Conservation (phyloP, 306 rosid genomes). For the Neltuma alba region DNA sequence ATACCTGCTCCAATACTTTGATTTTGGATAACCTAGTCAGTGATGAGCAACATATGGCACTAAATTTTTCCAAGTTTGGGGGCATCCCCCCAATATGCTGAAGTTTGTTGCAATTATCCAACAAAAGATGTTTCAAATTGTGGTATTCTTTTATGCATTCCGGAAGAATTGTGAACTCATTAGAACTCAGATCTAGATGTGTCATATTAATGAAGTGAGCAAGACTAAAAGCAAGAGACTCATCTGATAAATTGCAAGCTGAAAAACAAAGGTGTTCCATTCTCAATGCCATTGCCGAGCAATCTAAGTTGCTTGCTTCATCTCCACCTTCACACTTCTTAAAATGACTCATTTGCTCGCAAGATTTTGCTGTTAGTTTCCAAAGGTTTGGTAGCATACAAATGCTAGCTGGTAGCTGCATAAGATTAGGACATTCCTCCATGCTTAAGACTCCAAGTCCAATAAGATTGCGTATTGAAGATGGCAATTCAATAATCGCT, state of each 20-base stretch:
- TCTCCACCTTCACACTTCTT: neutral
- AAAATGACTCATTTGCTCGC: neutral
- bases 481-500: neutral
- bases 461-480: neutral
- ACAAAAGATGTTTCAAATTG: neutral
- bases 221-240: neutral
- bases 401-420: neutral
- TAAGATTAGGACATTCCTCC: neutral
- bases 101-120: constrained; percentile 1
- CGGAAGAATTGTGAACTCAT: neutral
- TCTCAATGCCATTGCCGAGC: neutral
- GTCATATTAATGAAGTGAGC: neutral
- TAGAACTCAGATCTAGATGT: neutral
- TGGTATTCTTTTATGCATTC: constrained; percentile 14
- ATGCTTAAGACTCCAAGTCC: neutral
- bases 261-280: neutral
- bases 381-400: neutral
- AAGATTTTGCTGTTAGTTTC: neutral
- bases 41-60: neutral
- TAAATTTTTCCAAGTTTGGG: neutral
- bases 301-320: neutral
- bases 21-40: neutral
- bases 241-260: constrained; percentile 8
- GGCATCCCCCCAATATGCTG: constrained; percentile 15
- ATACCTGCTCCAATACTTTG: constrained; percentile 7